These are phyloP conservation scores for Bryum argenteum DNA, from an alignment of 225 moss, liverwort and hornwort species.

Conservation along the genomic window DNA sequence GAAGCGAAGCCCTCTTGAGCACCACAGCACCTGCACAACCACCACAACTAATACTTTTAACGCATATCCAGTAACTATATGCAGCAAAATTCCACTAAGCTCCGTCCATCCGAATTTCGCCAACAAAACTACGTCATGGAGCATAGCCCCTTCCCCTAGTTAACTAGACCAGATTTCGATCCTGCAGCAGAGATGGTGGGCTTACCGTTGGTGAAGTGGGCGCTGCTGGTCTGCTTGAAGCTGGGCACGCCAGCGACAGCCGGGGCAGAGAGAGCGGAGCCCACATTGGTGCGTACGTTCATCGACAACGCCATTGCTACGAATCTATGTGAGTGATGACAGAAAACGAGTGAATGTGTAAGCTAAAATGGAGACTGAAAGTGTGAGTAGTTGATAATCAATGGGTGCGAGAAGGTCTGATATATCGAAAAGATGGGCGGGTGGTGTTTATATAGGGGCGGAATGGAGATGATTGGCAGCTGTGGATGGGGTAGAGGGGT, in stretches of 20 bases:
- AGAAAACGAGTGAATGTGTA: background rate
- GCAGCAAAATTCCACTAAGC: too few relatives aligned
- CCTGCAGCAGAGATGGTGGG: background rate
- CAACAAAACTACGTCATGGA: too few relatives aligned
- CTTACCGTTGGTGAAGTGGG: constrained; percentile 31
- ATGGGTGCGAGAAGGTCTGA: background rate
- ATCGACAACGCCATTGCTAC: constrained; percentile 32
- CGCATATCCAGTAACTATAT: too few relatives aligned
- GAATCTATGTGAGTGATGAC: background rate
- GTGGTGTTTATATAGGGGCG: constrained; percentile 7
- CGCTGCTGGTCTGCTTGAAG: constrained; percentile 29
- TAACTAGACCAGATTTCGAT: too few relatives aligned
- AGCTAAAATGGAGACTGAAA: too few relatives aligned
- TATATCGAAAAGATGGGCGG: background rate
- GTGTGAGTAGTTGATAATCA: too few relatives aligned
- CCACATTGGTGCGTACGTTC: constrained; percentile 20
- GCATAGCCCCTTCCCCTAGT: too few relatives aligned
- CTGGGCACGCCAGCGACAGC: constrained; percentile 7
- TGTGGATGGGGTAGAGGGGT: constrained; percentile 36
- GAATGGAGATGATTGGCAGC: background rate
- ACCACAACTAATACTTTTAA: too few relatives aligned
- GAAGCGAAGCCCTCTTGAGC: constrained; percentile 26
- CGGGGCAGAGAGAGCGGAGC: background rate
- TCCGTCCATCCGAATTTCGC: too few relatives aligned
- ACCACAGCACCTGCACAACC: constrained; percentile 25